These are phyloP conservation scores for Porpolomopsis calyptriformis DNA, from an alignment of 768 basidiomycete species.

Conservation along the genomic window DNA sequence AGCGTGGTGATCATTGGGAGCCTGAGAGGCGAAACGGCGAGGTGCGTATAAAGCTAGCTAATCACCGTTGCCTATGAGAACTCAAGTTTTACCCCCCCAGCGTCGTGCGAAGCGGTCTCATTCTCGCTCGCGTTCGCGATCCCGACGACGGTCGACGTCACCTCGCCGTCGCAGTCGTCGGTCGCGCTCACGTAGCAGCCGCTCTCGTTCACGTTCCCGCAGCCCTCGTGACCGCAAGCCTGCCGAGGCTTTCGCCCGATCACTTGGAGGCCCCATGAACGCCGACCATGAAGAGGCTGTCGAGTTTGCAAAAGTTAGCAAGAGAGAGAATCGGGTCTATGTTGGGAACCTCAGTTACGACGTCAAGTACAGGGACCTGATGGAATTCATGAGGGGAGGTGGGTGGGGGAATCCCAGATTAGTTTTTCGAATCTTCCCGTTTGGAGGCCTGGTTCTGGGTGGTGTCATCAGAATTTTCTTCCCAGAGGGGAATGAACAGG, in stretches of 20 bases:
- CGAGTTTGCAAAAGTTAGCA: slow-evolving; percentile 92
- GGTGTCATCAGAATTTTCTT: slow-evolving; percentile 16
- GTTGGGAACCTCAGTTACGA: slow-evolving; percentile 99
- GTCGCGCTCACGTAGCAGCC: slow-evolving; percentile 33
- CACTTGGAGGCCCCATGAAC: slow-evolving; percentile 83
- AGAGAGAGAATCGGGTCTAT: slow-evolving; percentile 97
- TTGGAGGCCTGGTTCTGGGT: slow-evolving; percentile 22
- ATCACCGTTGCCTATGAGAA: not conserved
- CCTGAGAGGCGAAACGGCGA: slow-evolving; percentile 68
- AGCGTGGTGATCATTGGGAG: slow-evolving; percentile 70
- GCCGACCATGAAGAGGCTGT: slow-evolving; percentile 88
- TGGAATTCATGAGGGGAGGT: slow-evolving; percentile 99
- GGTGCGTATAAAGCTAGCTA: slow-evolving; percentile 31
- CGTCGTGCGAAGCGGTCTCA: slow-evolving; percentile 60
- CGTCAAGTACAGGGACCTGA: slow-evolving; percentile 96
- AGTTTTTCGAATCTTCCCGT: slow-evolving; percentile 39
- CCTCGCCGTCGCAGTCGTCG: slow-evolving; percentile 53
- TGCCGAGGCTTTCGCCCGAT: slow-evolving; percentile 61
- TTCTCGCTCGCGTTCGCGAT: slow-evolving; percentile 56
- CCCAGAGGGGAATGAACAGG: slow-evolving; percentile 30
- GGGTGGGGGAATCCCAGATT: slow-evolving; percentile 74
- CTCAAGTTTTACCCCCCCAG: slow-evolving; percentile 19
- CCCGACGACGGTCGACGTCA: slow-evolving; percentile 57
- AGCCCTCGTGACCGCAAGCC: slow-evolving; percentile 50
- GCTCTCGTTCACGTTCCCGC: slow-evolving; percentile 53